These are phyloP conservation scores for Dichomitus squalens DNA, from an alignment of 1,284 basidiomycete species.

Conservation along the genomic window DNA sequence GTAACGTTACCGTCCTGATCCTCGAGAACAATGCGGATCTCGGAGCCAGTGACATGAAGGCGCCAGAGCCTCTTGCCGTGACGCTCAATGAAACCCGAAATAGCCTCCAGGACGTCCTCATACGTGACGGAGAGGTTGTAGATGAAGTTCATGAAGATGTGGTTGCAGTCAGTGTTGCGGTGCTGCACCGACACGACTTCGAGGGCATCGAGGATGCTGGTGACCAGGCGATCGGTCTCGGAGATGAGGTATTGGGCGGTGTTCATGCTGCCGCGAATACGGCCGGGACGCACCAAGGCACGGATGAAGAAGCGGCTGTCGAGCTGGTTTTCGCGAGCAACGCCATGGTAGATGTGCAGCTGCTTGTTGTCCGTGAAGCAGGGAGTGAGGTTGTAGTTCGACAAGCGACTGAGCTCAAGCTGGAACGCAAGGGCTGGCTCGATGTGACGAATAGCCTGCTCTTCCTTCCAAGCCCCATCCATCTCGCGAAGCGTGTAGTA, in stretches of 20 bases:
- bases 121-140: conserved; percentile 96
- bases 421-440: conserved; percentile 99
- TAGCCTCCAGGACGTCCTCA: conserved; percentile 94
- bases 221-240: conserved; percentile 96
- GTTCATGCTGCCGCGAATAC: conserved; percentile 89
- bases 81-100: conserved; percentile 97
- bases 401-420: conserved; percentile 94
- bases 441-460: conserved; percentile 96
- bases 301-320: conserved; percentile 99
- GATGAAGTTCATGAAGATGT: conserved; percentile 98
- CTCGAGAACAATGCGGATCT: conserved; percentile 95
- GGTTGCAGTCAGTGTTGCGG: conserved; percentile 92
- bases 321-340: conserved; percentile 94
- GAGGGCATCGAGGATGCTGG: conserved; percentile 91
- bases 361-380: conserved; percentile 94
- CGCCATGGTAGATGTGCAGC: conserved; percentile 96
- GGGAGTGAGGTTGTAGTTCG: conserved; percentile 96
- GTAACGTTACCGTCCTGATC: conserved; percentile 92
- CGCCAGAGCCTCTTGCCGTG: conserved; percentile 98
- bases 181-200: conserved; percentile 89
- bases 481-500: conserved; percentile 91
- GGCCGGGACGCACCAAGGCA: conserved; percentile 93
- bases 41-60: conserved; percentile 95
- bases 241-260: conserved; percentile 97
- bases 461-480: conserved; percentile 86